Evolutionary conservation across 805 yeast species (phyloP).

Genomic region (Zygoascus bituminiphila): DNA sequence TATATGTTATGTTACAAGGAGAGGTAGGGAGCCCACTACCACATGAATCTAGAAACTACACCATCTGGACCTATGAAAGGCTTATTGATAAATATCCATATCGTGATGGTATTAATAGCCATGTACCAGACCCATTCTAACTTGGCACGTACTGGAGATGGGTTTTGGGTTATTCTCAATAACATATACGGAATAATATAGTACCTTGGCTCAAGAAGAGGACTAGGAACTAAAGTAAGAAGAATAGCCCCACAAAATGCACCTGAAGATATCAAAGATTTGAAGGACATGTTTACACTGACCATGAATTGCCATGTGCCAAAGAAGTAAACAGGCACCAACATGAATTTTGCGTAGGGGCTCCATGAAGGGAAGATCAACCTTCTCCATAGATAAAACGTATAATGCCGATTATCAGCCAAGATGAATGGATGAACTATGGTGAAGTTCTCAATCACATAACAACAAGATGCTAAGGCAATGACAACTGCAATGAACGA

Average conservation of each 20-base stretch:
- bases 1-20: background rate
- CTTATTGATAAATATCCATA: constrained; percentile 47
- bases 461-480: background rate
- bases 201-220: constrained; percentile 89
- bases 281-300: constrained; percentile 21
- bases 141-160: constrained; percentile 28
- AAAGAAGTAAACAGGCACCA: constrained; percentile 69
- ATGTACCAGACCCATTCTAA: constrained; percentile 58
- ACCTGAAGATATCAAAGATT: constrained; percentile 24
- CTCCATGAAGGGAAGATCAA: constrained; percentile 40
- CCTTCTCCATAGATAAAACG: constrained; percentile 75
- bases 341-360: constrained; percentile 34
- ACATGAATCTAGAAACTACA: constrained; percentile 68
- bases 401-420: constrained; percentile 91
- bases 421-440: constrained; percentile 81
- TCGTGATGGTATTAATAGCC: constrained; percentile 44
- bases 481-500: background rate
- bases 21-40: too few relatives aligned
- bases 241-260: constrained; percentile 37
- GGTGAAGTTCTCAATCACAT: constrained; percentile 33
- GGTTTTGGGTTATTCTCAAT: constrained; percentile 52
- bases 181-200: constrained; percentile 73
- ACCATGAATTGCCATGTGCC: constrained; percentile 24
- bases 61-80: constrained; percentile 51
- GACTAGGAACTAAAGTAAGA: constrained; percentile 74